Evolutionary conservation across 2,329 filamentous ascomycete genomes (phyloP), one percentile per base, ranked within the genome.

Genomic region (Cercospora nicotianae): DNA sequence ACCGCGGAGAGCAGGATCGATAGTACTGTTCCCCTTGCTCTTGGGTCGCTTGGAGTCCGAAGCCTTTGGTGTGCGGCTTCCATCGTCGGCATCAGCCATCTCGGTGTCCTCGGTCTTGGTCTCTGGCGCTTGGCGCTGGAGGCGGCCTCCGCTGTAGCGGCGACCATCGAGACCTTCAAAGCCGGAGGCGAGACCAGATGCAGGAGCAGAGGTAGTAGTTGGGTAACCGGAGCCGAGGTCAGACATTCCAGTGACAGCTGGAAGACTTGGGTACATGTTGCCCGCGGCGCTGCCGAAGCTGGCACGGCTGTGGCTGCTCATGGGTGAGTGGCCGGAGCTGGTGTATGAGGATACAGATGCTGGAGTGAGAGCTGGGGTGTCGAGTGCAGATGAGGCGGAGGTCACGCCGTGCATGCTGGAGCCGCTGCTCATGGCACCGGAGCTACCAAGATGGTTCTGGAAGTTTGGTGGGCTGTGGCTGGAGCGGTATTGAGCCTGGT

Each of bases 321-420:
- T 88, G 72, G 91, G 91, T 6, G 91, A 94, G 77, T 93, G 90
- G 59, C 89, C 89, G 10, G 91, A 92, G 72, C 76, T 78, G 45
- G 88, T 89, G 81, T 93, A 93, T 0, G 91, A 93, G 76, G 92
- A 85, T 65, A 88, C 86, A 78, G 89, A 92, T 0, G 91, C 89
- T 7, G 91, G 91, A 2, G 91, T 94, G 70, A 93, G 85, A 9
- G 90, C 91, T 9, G 91, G 91, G 13, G 91, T 94, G 69, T 91
- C 90, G 72, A 80, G 72, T 68, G 81, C 76, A 66, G 81, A 80
- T 9, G 82, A 80, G 53, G 83, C 83, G 58, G 83, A 80, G 39
- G 72, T 72, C 57, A 76, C 69, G 68, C 73, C 73, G 28, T 75
- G 60, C 79, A 78, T 72, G 77, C 78, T 66, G 75, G 78, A 66